These are phyloP conservation scores for Amesomyces nigricolor DNA, from an alignment of 2,329 filamentous ascomycete genomes.

Conservation along the genomic window DNA sequence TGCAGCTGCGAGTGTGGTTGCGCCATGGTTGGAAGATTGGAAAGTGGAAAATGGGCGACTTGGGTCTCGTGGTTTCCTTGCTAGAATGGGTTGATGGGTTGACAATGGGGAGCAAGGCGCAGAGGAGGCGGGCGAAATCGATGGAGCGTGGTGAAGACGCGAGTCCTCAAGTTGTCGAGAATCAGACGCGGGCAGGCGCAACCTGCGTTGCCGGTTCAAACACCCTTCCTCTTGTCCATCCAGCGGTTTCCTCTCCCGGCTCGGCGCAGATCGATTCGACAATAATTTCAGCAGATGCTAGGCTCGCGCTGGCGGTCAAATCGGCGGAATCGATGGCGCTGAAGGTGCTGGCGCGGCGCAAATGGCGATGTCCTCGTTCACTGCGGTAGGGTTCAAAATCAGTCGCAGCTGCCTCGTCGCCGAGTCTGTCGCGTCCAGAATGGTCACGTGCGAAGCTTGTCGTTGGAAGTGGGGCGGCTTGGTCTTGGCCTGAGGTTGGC, in stretches of 20 bases:
- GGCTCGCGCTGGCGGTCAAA: not conserved
- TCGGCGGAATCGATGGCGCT: slow-evolving; percentile 11
- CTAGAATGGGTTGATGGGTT: not conserved
- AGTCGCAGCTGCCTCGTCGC: slow-evolving; percentile 9
- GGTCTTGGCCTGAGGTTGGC: not conserved
- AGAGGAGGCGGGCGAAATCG: not conserved
- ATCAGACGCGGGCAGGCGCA: slow-evolving; percentile 18
- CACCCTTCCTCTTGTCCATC: slow-evolving; percentile 26
- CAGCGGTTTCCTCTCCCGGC: slow-evolving; percentile 6
- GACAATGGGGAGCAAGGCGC: not conserved
- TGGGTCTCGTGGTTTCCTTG: slow-evolving; percentile 1
- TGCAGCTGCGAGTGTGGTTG: slow-evolving; percentile 52
- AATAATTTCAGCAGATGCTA: not conserved
- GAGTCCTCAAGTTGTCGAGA: no score
- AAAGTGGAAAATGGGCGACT: not conserved
- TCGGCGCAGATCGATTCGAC: slow-evolving; percentile 1
- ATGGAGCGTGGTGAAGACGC: not conserved
- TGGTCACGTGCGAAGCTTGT: slow-evolving; percentile 15
- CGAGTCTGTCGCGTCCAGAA: slow-evolving; percentile 21
- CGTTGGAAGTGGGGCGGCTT: not conserved
- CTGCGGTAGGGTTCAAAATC: slow-evolving; percentile 18
- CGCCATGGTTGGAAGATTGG: slow-evolving; percentile 41
- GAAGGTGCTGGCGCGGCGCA: slow-evolving; percentile 1
- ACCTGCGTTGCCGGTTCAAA: slow-evolving; percentile 32
- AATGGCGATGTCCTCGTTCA: not conserved